Evolutionary conservation across 2,329 filamentous ascomycete species (phyloP), one percentile per base, ranked within the genome.

Genomic region (Cucurbitaria berberidis): DNA sequence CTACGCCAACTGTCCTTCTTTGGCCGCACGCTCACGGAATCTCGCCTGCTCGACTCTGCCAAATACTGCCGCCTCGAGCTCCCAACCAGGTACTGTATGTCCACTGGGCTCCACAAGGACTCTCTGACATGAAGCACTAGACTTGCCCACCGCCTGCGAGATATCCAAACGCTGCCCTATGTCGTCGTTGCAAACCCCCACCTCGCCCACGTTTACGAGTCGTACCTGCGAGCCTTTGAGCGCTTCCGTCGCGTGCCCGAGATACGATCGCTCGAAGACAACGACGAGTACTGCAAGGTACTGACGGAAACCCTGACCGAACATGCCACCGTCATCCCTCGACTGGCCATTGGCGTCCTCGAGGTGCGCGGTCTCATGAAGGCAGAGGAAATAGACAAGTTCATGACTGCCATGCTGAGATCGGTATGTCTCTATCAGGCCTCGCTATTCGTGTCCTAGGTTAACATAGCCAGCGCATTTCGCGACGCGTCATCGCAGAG

Each of bases 61-160:
- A 99, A 99, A 77, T 99, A 99, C 80, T 93, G 98, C 46, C 89
- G 95, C 52, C 92, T 92, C 5, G 95, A 99, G 79, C 84, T 99
- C 46, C 93, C 93, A 6, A 95, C 90, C 6, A 85, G 90, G 88
- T 89, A 74, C 55, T 16, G 36, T 7, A 24, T 3, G 8, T 8
- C 40, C 8, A n/a, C 16, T 18, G 8, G 35, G 32, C 35, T 3
- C 6, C 13, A 24, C 6, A 21, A 11, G 19, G 8, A 42, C 22
- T 18, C 40, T 24, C 29, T 56, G 39, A 44, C 32, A 62, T 18
- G 9, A 18, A n/a, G n/a, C n/a, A n/a, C 18, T 46, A 93, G 91
- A 64, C 86, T 98, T 63, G 91, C 93, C 16, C 95, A 99, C 76
- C 90, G 95, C 29, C 87, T 99, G 59, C 91, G 96, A 53, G 93